Conservation (phyloP, 345 rosid species). For the Eucalyptus camaldulensis region DNA sequence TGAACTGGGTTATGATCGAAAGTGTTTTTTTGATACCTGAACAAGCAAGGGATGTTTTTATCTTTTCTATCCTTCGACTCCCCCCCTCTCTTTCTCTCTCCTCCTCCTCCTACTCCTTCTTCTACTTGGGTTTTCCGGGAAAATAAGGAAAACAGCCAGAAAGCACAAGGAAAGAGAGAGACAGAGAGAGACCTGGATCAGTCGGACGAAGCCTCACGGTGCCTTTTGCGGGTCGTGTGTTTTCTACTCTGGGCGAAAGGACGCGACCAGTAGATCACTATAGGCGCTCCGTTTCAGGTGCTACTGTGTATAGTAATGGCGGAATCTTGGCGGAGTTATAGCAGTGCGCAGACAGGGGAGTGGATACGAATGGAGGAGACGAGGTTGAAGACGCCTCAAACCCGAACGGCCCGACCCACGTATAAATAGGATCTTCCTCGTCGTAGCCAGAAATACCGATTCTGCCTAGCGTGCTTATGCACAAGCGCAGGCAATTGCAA, state of each 20-base stretch:
- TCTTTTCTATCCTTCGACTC: no score
- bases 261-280: neutral
- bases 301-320: neutral
- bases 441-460: neutral
- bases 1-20: no score
- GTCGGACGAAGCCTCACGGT: neutral
- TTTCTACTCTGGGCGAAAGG: neutral
- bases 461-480: neutral
- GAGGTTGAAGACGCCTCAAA: neutral
- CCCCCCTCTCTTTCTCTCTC: rapidly evolving
- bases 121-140: neutral
- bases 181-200: neutral
- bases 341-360: neutral
- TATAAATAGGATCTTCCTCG: neutral
- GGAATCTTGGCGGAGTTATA: neutral
- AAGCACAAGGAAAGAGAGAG: neutral
- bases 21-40: no score
- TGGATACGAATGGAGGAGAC: neutral
- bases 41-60: no score
- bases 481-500: neutral
- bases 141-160: neutral
- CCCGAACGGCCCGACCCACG: neutral
- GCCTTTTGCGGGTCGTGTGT: neutral
- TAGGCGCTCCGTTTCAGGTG: neutral
- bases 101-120: no score